Conservation (phyloP, 1,284 basidiomycete species). For the Tilletia walkeri region DNA sequence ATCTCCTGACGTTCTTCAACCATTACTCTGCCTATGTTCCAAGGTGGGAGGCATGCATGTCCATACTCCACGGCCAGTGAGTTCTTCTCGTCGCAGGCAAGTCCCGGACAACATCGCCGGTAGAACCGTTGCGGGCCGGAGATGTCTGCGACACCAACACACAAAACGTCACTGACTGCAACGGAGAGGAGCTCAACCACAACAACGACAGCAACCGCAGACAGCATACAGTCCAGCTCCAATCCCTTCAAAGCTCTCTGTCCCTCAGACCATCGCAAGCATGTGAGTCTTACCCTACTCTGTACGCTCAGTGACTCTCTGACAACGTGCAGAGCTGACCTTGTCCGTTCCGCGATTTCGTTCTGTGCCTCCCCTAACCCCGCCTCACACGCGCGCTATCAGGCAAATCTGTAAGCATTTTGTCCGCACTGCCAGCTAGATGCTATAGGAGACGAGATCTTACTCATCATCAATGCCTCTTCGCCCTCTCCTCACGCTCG, state of each 20-base stretch:
- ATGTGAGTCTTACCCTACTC: background rate
- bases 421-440: background rate
- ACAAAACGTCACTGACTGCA: background rate
- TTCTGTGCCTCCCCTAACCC: background rate
- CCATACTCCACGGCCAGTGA: no score
- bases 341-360: background rate
- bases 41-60: no score
- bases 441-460: background rate
- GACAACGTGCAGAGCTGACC: background rate
- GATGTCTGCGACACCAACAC: background rate
- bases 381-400: background rate
- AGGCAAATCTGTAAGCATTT: slow-evolving; percentile 13
- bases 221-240: background rate
- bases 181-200: background rate
- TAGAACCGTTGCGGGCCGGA: no score
- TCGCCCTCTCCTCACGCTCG: background rate
- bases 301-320: background rate
- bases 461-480: no score
- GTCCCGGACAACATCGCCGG: no score
- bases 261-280: background rate
- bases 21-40: no score
- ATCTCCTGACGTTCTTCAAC: no score
- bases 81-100: no score
- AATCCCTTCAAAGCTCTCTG: background rate
- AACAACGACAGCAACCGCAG: background rate